phyloP scores from a whole-genome alignment of 495 filamentous ascomycete species.

The Podospora pseudoanserina region DNA sequence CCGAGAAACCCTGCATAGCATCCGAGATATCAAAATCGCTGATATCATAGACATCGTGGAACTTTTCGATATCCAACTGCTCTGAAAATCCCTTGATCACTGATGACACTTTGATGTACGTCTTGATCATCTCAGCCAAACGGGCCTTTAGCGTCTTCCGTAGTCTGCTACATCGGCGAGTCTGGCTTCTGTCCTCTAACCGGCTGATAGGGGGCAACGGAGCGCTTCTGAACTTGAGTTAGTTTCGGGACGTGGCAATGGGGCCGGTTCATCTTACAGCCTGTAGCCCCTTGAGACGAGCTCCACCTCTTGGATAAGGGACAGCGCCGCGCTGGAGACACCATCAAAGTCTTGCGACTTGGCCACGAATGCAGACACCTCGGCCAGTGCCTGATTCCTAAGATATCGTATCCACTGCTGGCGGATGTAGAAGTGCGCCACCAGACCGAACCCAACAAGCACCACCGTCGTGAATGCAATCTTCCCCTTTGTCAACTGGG shows the following conservation, averaged over 20 bases:
- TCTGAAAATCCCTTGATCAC: conserved; percentile 68
- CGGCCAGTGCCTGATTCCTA: conserved; percentile 69
- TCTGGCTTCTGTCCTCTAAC: conserved; percentile 73
- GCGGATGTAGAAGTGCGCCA: conserved; percentile 68
- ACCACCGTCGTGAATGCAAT: conserved; percentile 57
- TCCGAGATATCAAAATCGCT: conserved; percentile 71
- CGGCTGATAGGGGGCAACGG: conserved; percentile 81
- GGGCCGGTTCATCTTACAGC: conserved; percentile 56
- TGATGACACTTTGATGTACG: conserved; percentile 62
- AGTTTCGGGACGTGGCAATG: conserved; percentile 27
- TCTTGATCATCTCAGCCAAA: conserved; percentile 64
- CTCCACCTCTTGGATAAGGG: conserved; percentile 93
- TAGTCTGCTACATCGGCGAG: conserved; percentile 71
- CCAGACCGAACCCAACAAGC: conserved; percentile 50
- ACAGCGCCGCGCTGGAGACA: conserved; percentile 71
- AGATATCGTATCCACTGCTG: conserved; percentile 84
- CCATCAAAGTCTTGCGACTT: conserved; percentile 81
- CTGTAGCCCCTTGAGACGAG: conserved; percentile 90
- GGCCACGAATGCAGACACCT: conserved; percentile 67
- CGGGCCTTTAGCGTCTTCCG: conserved; percentile 68
- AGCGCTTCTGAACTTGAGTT: conserved; percentile 61
- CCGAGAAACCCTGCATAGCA: conserved; percentile 56
- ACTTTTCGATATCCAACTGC: conserved; percentile 78
- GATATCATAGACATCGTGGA: conserved; percentile 89
- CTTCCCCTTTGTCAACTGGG: conserved; percentile 49